A percentile compares a stretch with the other conserved stretches of the same genome.
phyloP scores from a whole-genome alignment of 2,329 filamentous ascomycete genomes.

The Fusarium bactridioides region DNA sequence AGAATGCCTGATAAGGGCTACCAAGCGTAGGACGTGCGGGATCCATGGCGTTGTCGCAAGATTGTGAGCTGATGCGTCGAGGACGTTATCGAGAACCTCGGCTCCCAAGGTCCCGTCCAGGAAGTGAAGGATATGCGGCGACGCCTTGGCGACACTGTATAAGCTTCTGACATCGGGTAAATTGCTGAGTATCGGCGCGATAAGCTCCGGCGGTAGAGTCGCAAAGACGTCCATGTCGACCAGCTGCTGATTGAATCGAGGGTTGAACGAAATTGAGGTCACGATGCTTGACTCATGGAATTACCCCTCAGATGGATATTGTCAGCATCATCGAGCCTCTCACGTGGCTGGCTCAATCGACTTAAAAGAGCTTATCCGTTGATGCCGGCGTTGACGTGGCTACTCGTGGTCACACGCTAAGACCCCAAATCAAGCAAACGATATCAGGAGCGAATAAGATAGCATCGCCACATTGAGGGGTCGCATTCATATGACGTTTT shows the following conservation, averaged over 20 bases:
- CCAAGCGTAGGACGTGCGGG: conserved; percentile 12
- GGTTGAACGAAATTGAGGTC: neutral
- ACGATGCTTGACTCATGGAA: neutral
- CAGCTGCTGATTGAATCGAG: neutral
- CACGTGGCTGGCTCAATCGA: conserved; percentile 4
- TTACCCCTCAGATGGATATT: conserved; percentile 9
- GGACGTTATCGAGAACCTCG: conserved; percentile 7
- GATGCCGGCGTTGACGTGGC: neutral
- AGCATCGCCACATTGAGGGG: conserved; percentile 8
- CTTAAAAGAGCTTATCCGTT: neutral
- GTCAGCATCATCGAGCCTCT: conserved; percentile 2
- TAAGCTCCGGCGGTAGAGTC: conserved; percentile 9
- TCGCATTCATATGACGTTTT: neutral
- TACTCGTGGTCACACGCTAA: neutral
- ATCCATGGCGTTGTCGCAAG: conserved; percentile 15
- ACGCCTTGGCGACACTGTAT: neutral
- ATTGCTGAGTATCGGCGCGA: conserved; percentile 1
- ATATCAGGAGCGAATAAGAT: conserved; percentile 7
- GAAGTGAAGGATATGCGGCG: conserved; percentile 12
- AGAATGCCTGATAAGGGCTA: conserved; percentile 12
- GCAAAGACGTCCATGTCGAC: conserved; percentile 15
- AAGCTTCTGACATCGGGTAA: conserved; percentile 11
- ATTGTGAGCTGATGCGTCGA: conserved; percentile 1
- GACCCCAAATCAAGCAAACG: neutral
- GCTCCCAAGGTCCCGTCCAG: conserved; percentile 3